Evolutionary conservation across 371 early-diverging fungal species (phyloP).

Genomic region (Haplosporangium sp.): DNA sequence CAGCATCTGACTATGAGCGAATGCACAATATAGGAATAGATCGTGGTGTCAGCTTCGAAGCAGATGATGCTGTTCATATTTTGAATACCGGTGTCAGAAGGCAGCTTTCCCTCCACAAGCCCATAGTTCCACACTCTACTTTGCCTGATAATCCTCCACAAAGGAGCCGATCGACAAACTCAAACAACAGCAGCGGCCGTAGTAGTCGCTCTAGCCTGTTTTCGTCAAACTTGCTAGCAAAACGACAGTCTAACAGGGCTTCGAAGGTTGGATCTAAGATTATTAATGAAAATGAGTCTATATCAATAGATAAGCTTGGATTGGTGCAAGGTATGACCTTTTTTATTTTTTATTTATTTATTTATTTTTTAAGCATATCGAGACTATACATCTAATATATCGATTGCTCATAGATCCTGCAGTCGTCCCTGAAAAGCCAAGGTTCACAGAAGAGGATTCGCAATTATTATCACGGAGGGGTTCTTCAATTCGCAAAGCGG

Average conservation of each 20-base stretch:
- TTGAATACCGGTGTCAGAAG: constrained; percentile 29
- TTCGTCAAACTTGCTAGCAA: constrained; percentile 23
- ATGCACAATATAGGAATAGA: constrained; percentile 19
- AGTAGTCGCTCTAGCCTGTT: constrained; percentile 30
- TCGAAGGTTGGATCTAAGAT: constrained; percentile 36
- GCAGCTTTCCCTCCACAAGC: constrained; percentile 42
- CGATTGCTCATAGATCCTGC: constrained; percentile 23
- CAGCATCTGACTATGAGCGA: constrained; percentile 38
- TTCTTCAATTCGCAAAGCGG: constrained; percentile 26
- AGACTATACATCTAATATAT: not conserved
- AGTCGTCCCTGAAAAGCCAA: constrained; percentile 22
- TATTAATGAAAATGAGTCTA: constrained; percentile 6
- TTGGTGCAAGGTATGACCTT: constrained; percentile 22
- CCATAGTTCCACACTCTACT: constrained; percentile 38
- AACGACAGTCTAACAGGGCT: constrained; percentile 32
- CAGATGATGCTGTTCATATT: constrained; percentile 28
- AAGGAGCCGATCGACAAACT: constrained; percentile 47
- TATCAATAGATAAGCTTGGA: not conserved
- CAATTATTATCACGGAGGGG: not conserved
- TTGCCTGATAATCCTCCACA: constrained; percentile 37
- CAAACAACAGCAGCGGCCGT: constrained; percentile 40
- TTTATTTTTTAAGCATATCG: not conserved
- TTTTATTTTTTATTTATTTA: not conserved
- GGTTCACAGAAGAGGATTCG: constrained; percentile 2
- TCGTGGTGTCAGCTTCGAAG: constrained; percentile 26